A percentile compares a stretch with the other conserved stretches of the same genome.
These are phyloP conservation scores for Cladosporium colombiae DNA, from an alignment of 2,329 filamentous ascomycete genomes.

Conservation along the genomic window DNA sequence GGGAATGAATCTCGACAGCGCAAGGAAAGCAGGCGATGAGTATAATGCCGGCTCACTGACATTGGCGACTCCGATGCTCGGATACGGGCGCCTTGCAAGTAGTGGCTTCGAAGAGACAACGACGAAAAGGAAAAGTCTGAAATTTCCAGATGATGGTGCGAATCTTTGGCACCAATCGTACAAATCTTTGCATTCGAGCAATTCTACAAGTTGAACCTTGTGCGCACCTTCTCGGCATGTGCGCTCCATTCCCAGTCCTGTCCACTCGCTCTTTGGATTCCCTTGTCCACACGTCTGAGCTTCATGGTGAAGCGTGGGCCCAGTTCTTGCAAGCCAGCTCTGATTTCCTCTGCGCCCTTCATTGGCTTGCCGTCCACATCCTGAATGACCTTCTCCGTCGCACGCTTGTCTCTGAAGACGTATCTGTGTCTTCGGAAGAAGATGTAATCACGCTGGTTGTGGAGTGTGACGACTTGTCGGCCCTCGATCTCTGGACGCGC, in stretches of 20 bases:
- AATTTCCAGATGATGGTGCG: background rate
- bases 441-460: constrained; percentile 95
- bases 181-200: background rate
- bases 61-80: background rate
- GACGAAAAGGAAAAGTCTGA: background rate
- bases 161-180: background rate
- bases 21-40: too few species aligned
- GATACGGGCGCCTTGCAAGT: background rate
- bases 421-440: constrained; percentile 91
- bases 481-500: constrained; percentile 80
- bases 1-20: background rate
- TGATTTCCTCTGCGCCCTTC: constrained; percentile 80
- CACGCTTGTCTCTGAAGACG: constrained; percentile 84
- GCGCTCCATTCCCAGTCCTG: constrained; percentile 97
- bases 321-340: constrained; percentile 85
- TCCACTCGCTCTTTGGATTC: constrained; percentile 73
- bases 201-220: constrained; percentile 82
- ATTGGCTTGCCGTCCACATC: constrained; percentile 80
- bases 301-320: constrained; percentile 85
- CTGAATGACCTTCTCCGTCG: constrained; percentile 82
- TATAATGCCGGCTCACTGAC: background rate
- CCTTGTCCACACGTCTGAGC: constrained; percentile 85
- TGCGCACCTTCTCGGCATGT: constrained; percentile 90
- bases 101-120: background rate
- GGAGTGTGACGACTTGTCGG: constrained; percentile 84